A percentile compares a stretch with the other conserved stretches of the same genome.
Evolutionary conservation across 139 green algal species (phyloP).

Genomic region (Picochlorum sp.): DNA sequence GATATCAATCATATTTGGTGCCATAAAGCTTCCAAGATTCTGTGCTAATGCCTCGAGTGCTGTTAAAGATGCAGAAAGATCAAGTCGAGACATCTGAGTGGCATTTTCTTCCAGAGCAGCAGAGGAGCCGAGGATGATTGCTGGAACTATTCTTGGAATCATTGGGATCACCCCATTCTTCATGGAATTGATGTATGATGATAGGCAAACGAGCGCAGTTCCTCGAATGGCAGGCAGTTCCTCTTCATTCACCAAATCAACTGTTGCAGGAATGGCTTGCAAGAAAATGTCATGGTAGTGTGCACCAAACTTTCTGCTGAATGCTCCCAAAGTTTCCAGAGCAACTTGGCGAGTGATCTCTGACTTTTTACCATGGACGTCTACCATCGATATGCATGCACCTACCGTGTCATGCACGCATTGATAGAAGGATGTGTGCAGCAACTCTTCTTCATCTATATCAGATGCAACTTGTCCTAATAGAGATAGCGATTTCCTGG

Average conservation of each 20-base stretch:
- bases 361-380: background rate
- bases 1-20: conserved; percentile 47
- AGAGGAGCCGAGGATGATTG: conserved; percentile 31
- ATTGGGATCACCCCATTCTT: conserved; percentile 40
- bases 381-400: background rate
- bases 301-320: conserved; percentile 27
- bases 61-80: conserved; percentile 44
- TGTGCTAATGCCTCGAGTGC: conserved; percentile 52
- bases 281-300: conserved; percentile 15
- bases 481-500: background rate
- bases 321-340: conserved; percentile 34
- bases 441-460: background rate
- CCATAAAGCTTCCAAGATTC: conserved; percentile 54
- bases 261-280: conserved; percentile 14
- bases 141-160: conserved; percentile 38
- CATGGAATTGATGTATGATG: conserved; percentile 29
- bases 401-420: background rate
- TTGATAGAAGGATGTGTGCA: background rate
- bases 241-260: conserved; percentile 12
- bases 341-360: conserved; percentile 34
- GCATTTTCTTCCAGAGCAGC: background rate
- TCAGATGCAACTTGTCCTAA: background rate
- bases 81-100: conserved; percentile 10
- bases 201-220: conserved; percentile 33
- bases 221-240: conserved; percentile 34